These are phyloP conservation scores for Picea mariana DNA, from an alignment of 83 land plant genomes.

Conservation along the genomic window DNA sequence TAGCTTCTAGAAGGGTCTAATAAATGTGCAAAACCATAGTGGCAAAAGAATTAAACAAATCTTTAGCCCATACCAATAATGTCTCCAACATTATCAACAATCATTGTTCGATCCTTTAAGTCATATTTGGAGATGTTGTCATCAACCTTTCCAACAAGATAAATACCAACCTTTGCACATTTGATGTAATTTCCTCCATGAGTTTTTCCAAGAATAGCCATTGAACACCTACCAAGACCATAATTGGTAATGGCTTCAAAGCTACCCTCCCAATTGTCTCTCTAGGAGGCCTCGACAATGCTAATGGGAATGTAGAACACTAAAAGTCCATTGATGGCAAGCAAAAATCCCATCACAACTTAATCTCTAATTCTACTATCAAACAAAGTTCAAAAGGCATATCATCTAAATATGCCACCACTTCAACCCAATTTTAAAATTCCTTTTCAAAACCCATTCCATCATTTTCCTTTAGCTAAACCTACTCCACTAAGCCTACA, in stretches of 20 bases:
- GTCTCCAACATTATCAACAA: too few species aligned
- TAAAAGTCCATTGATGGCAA: slow-evolving; percentile 80
- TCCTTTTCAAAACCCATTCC: too few species aligned
- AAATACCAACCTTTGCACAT: slow-evolving; percentile 96
- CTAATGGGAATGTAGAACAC: slow-evolving; percentile 77
- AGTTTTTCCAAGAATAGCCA: slow-evolving; percentile 90
- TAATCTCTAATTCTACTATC: too few species aligned
- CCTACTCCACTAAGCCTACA: too few species aligned
- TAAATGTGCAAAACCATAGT: too few species aligned
- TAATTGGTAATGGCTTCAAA: slow-evolving; percentile 89
- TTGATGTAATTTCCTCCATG: slow-evolving; percentile 96
- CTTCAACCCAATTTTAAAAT: too few species aligned
- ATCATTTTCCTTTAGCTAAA: too few species aligned
- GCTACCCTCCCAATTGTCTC: slow-evolving; percentile 90
- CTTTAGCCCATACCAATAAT: too few species aligned
- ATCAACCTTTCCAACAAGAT: slow-evolving; percentile 93
- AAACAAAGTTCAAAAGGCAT: too few species aligned
- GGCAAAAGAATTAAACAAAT: too few species aligned
- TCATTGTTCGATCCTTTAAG: slow-evolving; percentile 83
- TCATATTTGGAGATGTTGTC: slow-evolving; percentile 86
- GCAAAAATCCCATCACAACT: slow-evolving; percentile 88
- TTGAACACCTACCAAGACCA: slow-evolving; percentile 92
- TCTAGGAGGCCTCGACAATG: slow-evolving; percentile 70
- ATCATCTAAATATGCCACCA: too few species aligned
- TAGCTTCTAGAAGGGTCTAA: too few species aligned